Evolutionary conservation across 177 flowering plant species (phyloP), one percentile per base, ranked within the genome.

Genomic region (Vitis hybrid): DNA sequence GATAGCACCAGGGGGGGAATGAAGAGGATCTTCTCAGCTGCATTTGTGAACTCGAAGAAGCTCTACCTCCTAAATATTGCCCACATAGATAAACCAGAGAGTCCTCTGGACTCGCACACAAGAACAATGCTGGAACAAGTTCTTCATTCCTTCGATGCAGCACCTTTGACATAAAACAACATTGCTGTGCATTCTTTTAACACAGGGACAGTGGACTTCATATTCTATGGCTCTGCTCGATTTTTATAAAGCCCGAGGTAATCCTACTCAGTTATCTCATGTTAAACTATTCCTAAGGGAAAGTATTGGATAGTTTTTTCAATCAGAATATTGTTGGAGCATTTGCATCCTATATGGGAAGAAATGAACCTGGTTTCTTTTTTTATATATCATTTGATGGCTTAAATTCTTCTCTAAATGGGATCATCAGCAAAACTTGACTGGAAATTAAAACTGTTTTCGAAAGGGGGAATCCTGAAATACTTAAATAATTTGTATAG

Each of bases 1-100:
- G 97, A 94, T 69, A 94, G 97, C 85, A 86, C 86, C 14, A 87
- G 97, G 60, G 97, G 97, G 65, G 99, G 99, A 52, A 70, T 89
- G 82, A 94, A 94, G 79, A 88, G 92, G 76, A 79, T 92, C 15
- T 92, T 94, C 66, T 83, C 97, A 2, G 95, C 97, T 56, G 99
- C 89, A 51, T 91, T 94, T 75, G 96, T 92, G 56, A 76, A 87
- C 54, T 86, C 91, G 1, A 91, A 82, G 78, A 91, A 88, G 81
- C 93, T 93, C 17, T 95, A 93, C 78, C 85, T 90, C 52, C 79
- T 94, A 11, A 94, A 94, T 67, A 87, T 92, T 72, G 58, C 88
- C 65, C 87, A 93, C 64, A 78, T 93, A 12, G 97, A 94, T 78
- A 81, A 82, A 58, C 87, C 85, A 6, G 93, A 89, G 63, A 84